Base-by-base conservation (phyloP, 148 eudicot species). In the Beta vulgaris region DNA sequence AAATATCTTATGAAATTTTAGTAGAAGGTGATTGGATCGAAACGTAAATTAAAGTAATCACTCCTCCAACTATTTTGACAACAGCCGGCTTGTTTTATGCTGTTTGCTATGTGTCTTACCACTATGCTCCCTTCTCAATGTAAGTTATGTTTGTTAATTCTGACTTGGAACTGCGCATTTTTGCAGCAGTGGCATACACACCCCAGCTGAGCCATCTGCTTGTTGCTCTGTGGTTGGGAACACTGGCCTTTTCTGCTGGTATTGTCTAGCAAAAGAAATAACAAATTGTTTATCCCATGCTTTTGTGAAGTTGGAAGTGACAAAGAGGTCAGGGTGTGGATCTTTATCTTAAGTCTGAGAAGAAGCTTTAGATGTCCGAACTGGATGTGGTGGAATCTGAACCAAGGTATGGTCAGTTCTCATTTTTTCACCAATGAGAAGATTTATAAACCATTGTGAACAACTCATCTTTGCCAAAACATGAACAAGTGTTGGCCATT, bases 351-450 rank as follows among this genome's bases (percentile, higher is more conserved):
- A 43, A 5, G 19, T 62, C 44, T 42, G 58, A 63, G 36, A 36
- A 73, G 21, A 26, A 54, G 57, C 61, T 75, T 43, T 71, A 75
- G 69, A 80, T 80, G 82, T 75, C 82, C 11, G 82, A 75, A 70
- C 48, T 80, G 71, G 82, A 75, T 75, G 82, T 75, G 75, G 82
- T 74, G 71, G 82, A 80, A 62, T 53, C 72, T 60, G 75, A 75
- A 63, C 40, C 74, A 14, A 75, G 82, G 82, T 80, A 74, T 74
- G 58, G 60, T 68, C 55, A 21, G 54, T 37, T 62, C 32, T 39
- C 31, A 18, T 10, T 62, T 34, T 29, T 9, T 10, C 21, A 61
- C 31, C 29, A 34, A 23, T 73, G 4, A 32, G 25, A 48, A 21
- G 0, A 37, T 61, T 44, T 40, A 16, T 51, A 16, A 6, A 7